These are phyloP conservation scores for Turritis glabra DNA, from an alignment of 345 rosid species.

Conservation along the genomic window DNA sequence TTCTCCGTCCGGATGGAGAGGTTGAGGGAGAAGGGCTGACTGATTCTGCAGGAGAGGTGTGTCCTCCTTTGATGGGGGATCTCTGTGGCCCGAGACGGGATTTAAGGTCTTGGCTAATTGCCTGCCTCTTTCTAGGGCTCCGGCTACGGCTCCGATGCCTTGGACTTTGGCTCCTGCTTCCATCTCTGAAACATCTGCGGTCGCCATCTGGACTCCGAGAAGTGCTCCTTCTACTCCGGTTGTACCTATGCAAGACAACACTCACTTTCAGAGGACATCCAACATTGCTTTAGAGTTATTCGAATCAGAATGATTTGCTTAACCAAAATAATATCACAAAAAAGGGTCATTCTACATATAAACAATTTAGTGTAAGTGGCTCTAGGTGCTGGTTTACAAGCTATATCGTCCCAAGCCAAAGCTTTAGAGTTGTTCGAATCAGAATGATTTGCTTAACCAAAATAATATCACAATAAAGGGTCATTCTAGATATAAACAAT, in stretches of 20 bases:
- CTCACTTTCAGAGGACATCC: neutral
- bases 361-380: neutral
- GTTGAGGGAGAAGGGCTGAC: conserved; percentile 56
- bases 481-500: neutral
- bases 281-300: neutral
- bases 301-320: neutral
- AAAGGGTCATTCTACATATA: neutral
- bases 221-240: conserved; percentile 54
- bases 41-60: conserved; percentile 49
- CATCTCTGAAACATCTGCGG: conserved; percentile 52
- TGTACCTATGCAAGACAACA: conserved; percentile 43
- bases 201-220: conserved; percentile 64
- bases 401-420: neutral
- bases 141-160: conserved; percentile 45
- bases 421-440: neutral
- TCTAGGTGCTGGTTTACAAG: conserved; percentile 16
- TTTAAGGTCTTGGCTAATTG: conserved; percentile 67
- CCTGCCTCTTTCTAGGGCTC: conserved; percentile 62
- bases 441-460: neutral
- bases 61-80: conserved; percentile 42
- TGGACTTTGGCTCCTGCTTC: conserved; percentile 61
- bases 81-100: conserved; percentile 67
- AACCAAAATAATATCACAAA: neutral
- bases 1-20: conserved; percentile 66
- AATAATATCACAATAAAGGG: neutral